A percentile compares a stretch with the other conserved stretches of the same genome.
phyloP scores from a whole-genome alignment of 495 filamentous ascomycete species.

The Collariella sp. region DNA sequence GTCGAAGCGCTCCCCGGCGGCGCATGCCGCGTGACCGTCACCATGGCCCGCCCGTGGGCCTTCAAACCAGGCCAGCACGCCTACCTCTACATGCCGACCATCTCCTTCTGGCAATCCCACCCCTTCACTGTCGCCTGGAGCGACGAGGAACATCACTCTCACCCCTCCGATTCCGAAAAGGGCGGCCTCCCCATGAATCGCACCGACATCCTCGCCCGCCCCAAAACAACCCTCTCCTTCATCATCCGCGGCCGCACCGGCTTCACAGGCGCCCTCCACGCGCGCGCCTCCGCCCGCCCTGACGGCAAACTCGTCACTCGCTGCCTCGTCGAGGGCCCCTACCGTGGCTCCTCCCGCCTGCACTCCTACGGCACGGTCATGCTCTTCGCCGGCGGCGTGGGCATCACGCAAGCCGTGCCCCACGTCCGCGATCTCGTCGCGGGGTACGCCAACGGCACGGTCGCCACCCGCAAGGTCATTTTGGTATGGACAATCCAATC shows the following conservation, averaged over 20 bases:
- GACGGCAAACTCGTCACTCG: conserved; percentile 50
- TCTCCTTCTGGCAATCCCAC: conserved; percentile 63
- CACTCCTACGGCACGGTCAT: conserved; percentile 78
- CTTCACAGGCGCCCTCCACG: conserved; percentile 71
- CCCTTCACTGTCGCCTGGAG: conserved; percentile 62
- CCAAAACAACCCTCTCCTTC: conserved; percentile 63
- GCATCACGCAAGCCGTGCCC: conserved; percentile 80
- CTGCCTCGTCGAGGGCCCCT: conserved; percentile 75
- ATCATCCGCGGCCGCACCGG: conserved; percentile 71
- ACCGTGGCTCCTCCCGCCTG: conserved; percentile 58
- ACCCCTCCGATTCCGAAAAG: conserved; percentile 30
- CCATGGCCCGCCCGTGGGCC: conserved; percentile 64
- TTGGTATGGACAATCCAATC: conserved; percentile 87
- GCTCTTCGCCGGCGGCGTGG: conserved; percentile 79
- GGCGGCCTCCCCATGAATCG: conserved; percentile 45
- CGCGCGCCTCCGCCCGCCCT: conserved; percentile 52
- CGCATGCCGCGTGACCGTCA: conserved; percentile 61
- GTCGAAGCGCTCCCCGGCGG: conserved; percentile 58
- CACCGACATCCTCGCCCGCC: conserved; percentile 47
- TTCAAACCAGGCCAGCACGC: conserved; percentile 72
- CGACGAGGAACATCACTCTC: conserved; percentile 46
- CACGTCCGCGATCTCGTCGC: conserved; percentile 66
- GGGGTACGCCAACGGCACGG: conserved; percentile 57
- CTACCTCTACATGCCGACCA: conserved; percentile 68
- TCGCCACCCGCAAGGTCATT: conserved; percentile 69